These are phyloP conservation scores for Colletotrichum simmondsii DNA, from an alignment of 2,329 filamentous ascomycete genomes.

Conservation along the genomic window DNA sequence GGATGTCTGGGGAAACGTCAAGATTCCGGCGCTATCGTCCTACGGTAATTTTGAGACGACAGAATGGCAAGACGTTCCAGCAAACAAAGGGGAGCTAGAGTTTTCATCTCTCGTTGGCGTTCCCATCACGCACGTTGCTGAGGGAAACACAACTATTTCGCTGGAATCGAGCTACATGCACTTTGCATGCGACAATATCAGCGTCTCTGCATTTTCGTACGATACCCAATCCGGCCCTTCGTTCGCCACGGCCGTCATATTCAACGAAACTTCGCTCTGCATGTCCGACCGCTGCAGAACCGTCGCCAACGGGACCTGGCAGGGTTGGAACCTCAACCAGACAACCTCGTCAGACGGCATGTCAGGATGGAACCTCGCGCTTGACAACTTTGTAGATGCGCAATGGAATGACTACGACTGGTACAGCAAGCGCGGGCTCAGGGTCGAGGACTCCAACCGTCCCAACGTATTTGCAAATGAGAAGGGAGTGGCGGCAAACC, in stretches of 20 bases:
- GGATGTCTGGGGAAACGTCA: constrained; percentile 43
- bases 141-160: constrained; percentile 13
- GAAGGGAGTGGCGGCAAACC: neutral
- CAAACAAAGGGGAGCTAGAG: neutral
- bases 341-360: neutral
- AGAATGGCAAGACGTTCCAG: neutral
- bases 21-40: constrained; percentile 37
- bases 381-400: constrained; percentile 7
- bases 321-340: neutral
- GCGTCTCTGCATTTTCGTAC: neutral
- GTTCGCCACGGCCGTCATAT: neutral
- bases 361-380: constrained; percentile 13
- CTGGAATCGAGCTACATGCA: constrained; percentile 27
- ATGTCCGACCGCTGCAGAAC: neutral
- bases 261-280: neutral
- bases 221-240: neutral
- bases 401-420: neutral
- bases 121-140: neutral
- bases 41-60: neutral
- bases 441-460: neutral
- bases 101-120: constrained; percentile 12
- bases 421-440: neutral
- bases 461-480: neutral
- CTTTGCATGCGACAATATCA: constrained; percentile 6
- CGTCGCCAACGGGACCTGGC: constrained; percentile 16